Conservation (phyloP, 1,284 basidiomycete genomes). For the Filobasidium uniguttulatum region DNA sequence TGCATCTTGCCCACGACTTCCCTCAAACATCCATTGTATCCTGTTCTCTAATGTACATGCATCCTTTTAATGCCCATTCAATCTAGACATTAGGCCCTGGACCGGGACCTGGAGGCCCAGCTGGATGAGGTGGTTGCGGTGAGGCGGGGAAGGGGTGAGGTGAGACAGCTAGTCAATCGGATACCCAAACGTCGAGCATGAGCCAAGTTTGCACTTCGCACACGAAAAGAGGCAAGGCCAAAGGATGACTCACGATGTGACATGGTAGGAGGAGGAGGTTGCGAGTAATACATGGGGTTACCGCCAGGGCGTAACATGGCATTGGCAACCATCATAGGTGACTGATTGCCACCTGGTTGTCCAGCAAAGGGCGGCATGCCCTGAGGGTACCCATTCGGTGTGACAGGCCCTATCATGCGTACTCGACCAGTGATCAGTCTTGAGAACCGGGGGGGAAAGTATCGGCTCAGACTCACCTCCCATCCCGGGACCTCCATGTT, state of each 20-base stretch:
- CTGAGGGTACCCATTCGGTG: neutral
- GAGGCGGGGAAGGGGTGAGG: neutral
- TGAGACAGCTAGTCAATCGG: neutral
- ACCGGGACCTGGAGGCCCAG: neutral
- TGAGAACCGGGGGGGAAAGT: too few relatives aligned
- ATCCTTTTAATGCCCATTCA: too few relatives aligned
- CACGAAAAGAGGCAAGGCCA: neutral
- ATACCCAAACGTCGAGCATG: too few relatives aligned
- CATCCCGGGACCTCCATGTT: neutral
- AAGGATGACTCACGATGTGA: conserved; percentile 2
- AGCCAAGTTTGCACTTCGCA: neutral
- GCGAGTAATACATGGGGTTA: conserved; percentile 1
- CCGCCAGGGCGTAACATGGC: conserved; percentile 1
- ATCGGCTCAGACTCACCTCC: neutral
- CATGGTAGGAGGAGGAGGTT: neutral
- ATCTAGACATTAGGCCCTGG: neutral
- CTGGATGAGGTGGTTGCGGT: neutral
- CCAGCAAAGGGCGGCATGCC: neutral
- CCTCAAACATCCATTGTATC: too few relatives aligned
- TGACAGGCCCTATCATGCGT: neutral
- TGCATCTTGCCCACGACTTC: too few relatives aligned
- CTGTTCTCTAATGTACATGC: too few relatives aligned
- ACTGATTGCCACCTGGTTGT: neutral
- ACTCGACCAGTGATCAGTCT: too few relatives aligned
- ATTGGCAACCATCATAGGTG: neutral